Evolutionary conservation across 495 filamentous ascomycete species (phyloP).

Genomic region (Xylaria palmicola): DNA sequence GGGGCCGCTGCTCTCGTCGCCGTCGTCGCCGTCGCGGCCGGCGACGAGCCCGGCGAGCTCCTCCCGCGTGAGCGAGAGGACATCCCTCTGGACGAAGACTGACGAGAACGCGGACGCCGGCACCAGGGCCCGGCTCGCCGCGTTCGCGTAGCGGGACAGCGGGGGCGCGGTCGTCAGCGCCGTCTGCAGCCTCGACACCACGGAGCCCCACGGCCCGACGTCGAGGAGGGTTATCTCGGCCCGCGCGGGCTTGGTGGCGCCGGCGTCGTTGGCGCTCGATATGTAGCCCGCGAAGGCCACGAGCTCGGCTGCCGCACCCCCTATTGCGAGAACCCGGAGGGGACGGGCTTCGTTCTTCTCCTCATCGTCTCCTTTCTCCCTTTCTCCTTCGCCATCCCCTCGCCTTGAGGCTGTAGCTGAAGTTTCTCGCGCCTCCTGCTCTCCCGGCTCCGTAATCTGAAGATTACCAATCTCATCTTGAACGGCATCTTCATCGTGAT

Average conservation of each 20-base stretch:
- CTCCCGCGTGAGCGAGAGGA: conserved; percentile 51
- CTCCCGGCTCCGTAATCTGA: not conserved
- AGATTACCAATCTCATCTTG: not conserved
- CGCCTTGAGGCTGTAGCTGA: not conserved
- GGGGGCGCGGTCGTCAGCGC: conserved; percentile 46
- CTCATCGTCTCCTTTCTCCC: not conserved
- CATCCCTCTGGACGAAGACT: conserved; percentile 60
- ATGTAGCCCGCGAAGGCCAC: conserved; percentile 70
- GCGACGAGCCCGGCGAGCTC: conserved; percentile 37
- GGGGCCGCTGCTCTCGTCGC: conserved; percentile 31
- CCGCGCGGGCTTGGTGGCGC: conserved; percentile 7
- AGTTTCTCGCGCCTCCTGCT: not conserved
- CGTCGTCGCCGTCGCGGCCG: not conserved
- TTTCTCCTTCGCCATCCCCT: not conserved
- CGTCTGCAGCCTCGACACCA: conserved; percentile 54
- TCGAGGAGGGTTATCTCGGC: conserved; percentile 67
- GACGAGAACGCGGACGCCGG: conserved; percentile 37
- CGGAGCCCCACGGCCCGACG: conserved; percentile 69
- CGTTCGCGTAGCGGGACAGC: conserved; percentile 51
- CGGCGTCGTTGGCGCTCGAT: conserved; percentile 34
- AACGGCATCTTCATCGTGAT: not conserved
- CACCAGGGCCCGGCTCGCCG: conserved; percentile 45
- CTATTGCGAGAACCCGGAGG: conserved; percentile 64
- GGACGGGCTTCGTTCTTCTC: not conserved
- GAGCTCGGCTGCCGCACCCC: conserved; percentile 85